These are phyloP conservation scores for Pichia kudriavzevii DNA, from an alignment of 1,139 yeast species.

Conservation along the genomic window DNA sequence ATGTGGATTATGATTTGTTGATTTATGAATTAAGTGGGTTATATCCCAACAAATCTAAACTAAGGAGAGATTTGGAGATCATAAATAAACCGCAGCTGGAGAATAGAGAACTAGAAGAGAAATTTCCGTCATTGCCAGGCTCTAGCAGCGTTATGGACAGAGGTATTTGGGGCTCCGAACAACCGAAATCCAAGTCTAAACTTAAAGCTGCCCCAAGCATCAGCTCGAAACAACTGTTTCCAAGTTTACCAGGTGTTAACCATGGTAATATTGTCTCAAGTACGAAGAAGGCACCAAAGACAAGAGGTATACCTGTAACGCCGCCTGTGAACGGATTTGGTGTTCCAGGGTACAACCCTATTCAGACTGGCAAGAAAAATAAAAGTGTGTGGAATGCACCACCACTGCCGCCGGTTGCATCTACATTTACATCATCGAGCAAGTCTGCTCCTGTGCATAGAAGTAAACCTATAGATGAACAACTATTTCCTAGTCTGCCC, in stretches of 20 bases:
- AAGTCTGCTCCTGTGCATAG: background rate
- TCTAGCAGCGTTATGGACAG: conserved; percentile 7
- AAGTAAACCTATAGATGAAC: conserved; percentile 1
- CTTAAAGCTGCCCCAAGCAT: too few relatives aligned
- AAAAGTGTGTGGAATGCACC: conserved; percentile 7
- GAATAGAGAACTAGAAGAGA: conserved; percentile 27
- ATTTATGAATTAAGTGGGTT: conserved; percentile 52
- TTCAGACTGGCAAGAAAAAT: conserved; percentile 2
- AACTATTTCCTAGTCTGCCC: conserved; percentile 41
- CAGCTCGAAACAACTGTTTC: too few relatives aligned
- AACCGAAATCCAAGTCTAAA: conserved; percentile 6
- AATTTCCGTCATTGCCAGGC: conserved; percentile 52
- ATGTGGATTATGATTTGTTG: conserved; percentile 46
- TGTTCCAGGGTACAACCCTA: conserved; percentile 20
- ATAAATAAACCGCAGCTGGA: conserved; percentile 18
- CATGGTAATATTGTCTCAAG: too few relatives aligned
- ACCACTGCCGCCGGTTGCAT: background rate
- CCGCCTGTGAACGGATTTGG: conserved; percentile 19
- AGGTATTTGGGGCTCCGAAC: conserved; percentile 22
- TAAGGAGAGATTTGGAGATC: conserved; percentile 28
- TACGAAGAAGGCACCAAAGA: conserved; percentile 1
- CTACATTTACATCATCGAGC: conserved; percentile 1
- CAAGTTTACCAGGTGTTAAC: too few relatives aligned
- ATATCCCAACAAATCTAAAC: conserved; percentile 34
- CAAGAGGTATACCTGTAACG: conserved; percentile 16